phyloP scores from a whole-genome alignment of 139 green algal species.

The Chlorella sorokiniana region DNA sequence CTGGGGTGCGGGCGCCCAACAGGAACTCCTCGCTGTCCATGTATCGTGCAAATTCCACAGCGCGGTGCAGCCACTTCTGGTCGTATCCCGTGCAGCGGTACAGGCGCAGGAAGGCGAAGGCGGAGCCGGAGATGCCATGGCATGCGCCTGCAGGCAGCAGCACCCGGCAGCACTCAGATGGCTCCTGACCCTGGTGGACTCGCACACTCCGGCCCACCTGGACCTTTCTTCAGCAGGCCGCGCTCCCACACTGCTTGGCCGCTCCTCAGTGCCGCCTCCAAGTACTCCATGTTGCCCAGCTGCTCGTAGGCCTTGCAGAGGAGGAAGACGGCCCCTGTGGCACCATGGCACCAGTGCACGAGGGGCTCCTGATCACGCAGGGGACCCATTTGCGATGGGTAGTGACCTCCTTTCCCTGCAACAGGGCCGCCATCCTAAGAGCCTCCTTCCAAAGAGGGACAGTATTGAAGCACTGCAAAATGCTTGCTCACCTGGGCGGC shows the following conservation, averaged over 20 bases:
- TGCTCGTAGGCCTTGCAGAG: conserved; percentile 43
- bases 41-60: conserved; percentile 56
- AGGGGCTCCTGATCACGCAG: conserved; percentile 33
- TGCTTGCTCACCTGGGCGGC: not conserved
- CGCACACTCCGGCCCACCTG: not conserved
- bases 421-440: not conserved
- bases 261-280: conserved; percentile 47
- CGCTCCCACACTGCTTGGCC: conserved; percentile 60
- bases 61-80: conserved; percentile 45
- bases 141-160: conserved; percentile 58
- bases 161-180: conserved; percentile 12
- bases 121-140: conserved; percentile 71
- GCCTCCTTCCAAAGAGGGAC: not conserved
- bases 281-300: conserved; percentile 1
- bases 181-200: not conserved
- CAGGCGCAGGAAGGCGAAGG: conserved; percentile 62
- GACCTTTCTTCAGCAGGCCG: conserved; percentile 65
- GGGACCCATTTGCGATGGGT: conserved; percentile 36
- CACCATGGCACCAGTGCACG: conserved; percentile 51
- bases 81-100: conserved; percentile 48
- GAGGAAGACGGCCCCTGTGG: conserved; percentile 48
- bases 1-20: conserved; percentile 42
- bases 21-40: conserved; percentile 46
- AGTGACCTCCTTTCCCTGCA: conserved; percentile 26
- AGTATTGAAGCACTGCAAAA: not conserved